A percentile compares a stretch with the other conserved stretches of the same genome.
phyloP scores from a whole-genome alignment of 179 eudicot species.

The Heliamphora pulchella region DNA sequence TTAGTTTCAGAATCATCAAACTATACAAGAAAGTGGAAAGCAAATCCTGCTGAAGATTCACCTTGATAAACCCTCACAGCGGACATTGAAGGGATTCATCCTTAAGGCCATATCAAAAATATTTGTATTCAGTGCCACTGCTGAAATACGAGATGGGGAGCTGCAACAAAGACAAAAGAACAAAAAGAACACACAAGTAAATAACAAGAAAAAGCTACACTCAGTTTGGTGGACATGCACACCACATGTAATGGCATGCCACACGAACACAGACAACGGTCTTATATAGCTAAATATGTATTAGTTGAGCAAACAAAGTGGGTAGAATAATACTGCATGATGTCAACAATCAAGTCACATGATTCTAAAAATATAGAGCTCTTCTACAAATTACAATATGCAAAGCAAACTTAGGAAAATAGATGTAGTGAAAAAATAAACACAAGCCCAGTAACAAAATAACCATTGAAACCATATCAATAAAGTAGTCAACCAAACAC shows the following conservation, averaged over 20 bases:
- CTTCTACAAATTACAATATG: not conserved
- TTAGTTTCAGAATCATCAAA: not conserved
- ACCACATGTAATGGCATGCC: not conserved
- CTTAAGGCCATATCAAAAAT: conserved; percentile 67
- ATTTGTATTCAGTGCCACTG: conserved; percentile 50
- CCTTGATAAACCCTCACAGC: conserved; percentile 57
- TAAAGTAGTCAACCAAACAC: conserved; percentile 1
- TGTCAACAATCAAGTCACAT: not conserved
- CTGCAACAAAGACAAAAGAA: conserved; percentile 36
- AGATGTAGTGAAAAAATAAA: not conserved
- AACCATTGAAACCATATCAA: not conserved
- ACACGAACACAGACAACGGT: not conserved
- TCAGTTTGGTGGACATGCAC: not conserved
- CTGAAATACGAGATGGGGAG: conserved; percentile 65
- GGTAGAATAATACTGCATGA: not conserved
- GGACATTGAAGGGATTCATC: conserved; percentile 43
- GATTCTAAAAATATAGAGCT: not conserved
- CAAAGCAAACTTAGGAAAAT: not conserved
- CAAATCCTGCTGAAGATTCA: conserved; percentile 21
- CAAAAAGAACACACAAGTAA: conserved; percentile 1
- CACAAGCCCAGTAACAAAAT: not conserved
- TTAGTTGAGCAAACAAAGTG: not conserved
- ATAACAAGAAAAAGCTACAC: not conserved
- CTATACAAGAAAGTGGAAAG: not conserved
- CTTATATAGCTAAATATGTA: not conserved